Conservation (phyloP, 441 rosid species). For the Brassica balearica region DNA sequence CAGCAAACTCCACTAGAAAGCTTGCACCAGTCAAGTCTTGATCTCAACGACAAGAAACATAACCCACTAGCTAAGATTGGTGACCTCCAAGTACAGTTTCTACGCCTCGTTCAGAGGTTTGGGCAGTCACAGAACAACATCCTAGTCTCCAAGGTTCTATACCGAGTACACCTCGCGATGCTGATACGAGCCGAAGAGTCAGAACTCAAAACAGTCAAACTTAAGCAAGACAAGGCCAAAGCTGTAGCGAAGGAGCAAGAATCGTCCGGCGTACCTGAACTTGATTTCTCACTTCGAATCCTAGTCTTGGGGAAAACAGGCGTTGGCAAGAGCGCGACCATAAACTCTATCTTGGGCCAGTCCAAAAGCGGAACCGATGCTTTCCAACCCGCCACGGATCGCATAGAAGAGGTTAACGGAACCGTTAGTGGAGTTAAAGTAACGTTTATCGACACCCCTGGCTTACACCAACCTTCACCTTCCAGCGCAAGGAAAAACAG, state of each 20-base stretch:
- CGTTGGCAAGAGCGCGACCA: slow-evolving; percentile 97
- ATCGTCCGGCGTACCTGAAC: slow-evolving; percentile 65
- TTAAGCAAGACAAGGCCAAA: slow-evolving; percentile 58
- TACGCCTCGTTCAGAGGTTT: slow-evolving; percentile 70
- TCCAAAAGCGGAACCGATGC: slow-evolving; percentile 73
- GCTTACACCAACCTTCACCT: slow-evolving; percentile 65
- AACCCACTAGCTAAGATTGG: slow-evolving; percentile 69
- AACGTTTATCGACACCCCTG: slow-evolving; percentile 90
- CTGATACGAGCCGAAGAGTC: slow-evolving; percentile 78
- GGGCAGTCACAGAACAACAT: slow-evolving; percentile 68
- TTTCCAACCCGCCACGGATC: slow-evolving; percentile 72
- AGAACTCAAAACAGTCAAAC: slow-evolving; percentile 60
- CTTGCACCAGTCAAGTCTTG: slow-evolving; percentile 43
- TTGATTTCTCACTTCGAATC: slow-evolving; percentile 73
- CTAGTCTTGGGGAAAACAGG: slow-evolving; percentile 92
- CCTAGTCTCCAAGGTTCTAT: slow-evolving; percentile 79
- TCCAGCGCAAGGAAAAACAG: slow-evolving; percentile 69
- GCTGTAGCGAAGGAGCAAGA: slow-evolving; percentile 75
- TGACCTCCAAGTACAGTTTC: slow-evolving; percentile 72
- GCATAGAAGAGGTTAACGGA: slow-evolving; percentile 75
- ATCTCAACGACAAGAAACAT: slow-evolving; percentile 43
- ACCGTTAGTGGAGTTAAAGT: slow-evolving; percentile 72
- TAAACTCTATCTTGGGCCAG: slow-evolving; percentile 88
- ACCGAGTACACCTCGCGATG: slow-evolving; percentile 77
- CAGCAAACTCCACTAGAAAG: slow-evolving; percentile 54